A percentile compares a stretch with the other conserved stretches of the same genome.
Conservation (phyloP, 2,329 filamentous ascomycete genomes). For the Cladosporium sp. region DNA sequence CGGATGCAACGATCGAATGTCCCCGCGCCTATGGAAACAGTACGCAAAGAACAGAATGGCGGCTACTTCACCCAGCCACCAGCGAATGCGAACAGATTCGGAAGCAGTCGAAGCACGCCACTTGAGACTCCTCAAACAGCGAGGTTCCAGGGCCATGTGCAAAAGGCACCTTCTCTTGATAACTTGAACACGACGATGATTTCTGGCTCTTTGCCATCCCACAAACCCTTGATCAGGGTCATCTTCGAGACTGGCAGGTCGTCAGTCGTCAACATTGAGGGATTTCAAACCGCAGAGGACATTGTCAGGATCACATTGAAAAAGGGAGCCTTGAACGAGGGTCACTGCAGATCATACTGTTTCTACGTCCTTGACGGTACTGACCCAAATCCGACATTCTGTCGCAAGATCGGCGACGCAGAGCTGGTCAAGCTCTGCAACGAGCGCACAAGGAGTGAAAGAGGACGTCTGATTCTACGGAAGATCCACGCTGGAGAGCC, state of each 20-base stretch:
- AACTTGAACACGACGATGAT: conserved; percentile 58
- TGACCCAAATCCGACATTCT: conserved; percentile 74
- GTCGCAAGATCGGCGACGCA: conserved; percentile 73
- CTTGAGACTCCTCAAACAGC: conserved; percentile 57
- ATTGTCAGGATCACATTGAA: conserved; percentile 83
- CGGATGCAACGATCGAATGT: conserved; percentile 41
- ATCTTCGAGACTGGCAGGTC: conserved; percentile 88
- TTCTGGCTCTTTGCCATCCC: conserved; percentile 66
- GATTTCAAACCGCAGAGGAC: conserved; percentile 85
- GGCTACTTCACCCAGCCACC: conserved; percentile 45
- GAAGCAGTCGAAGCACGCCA: conserved; percentile 44
- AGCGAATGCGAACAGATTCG: conserved; percentile 42
- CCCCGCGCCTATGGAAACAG: conserved; percentile 50
- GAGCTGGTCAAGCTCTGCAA: conserved; percentile 90
- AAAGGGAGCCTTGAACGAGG: conserved; percentile 82
- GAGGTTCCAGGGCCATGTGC: conserved; percentile 62
- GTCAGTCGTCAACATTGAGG: conserved; percentile 88
- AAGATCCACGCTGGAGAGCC: conserved; percentile 92
- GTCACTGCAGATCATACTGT: conserved; percentile 91
- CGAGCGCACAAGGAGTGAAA: conserved; percentile 75
- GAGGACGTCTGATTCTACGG: conserved; percentile 82
- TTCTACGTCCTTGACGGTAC: conserved; percentile 88
- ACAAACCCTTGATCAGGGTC: conserved; percentile 84
- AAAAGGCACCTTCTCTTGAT: conserved; percentile 78
- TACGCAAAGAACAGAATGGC: conserved; percentile 44